Evolutionary conservation across 1,284 basidiomycete genomes (phyloP).

Genomic region (Calocybe gambosa): DNA sequence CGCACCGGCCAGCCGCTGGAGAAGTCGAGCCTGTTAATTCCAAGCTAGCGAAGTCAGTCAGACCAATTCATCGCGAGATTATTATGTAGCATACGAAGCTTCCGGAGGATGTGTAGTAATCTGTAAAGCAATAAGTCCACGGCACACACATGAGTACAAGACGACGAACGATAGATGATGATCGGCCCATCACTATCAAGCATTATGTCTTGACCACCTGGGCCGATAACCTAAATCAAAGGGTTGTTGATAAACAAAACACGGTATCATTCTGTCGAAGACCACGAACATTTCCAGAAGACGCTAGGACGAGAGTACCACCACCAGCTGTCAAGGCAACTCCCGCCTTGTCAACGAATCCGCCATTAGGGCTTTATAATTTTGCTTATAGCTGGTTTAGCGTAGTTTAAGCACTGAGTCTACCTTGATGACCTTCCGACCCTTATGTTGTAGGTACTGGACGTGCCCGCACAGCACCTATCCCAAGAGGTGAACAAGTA

Average conservation of each 20-base stretch:
- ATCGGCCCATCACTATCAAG: constrained; percentile 27
- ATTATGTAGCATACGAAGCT: constrained; percentile 15
- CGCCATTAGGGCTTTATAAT: constrained; percentile 28
- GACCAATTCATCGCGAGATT: not conserved
- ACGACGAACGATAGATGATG: constrained; percentile 26
- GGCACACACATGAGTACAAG: not conserved
- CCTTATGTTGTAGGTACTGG: constrained; percentile 54
- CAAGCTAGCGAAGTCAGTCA: constrained; percentile 9
- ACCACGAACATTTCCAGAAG: constrained; percentile 35
- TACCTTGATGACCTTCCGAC: constrained; percentile 45
- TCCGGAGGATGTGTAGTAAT: constrained; percentile 36
- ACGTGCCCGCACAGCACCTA: constrained; percentile 44
- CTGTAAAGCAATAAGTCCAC: constrained; percentile 21
- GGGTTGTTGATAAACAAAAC: not conserved
- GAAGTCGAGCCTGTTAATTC: constrained; percentile 17
- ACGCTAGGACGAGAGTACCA: constrained; percentile 44
- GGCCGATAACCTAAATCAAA: constrained; percentile 33
- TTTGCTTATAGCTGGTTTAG: not conserved
- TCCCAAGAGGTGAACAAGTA: constrained; percentile 58
- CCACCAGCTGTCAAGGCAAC: constrained; percentile 42
- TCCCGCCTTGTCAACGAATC: constrained; percentile 43
- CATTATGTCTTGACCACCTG: constrained; percentile 31
- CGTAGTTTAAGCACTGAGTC: not conserved
- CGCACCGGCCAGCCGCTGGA: constrained; percentile 18
- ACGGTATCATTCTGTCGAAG: not conserved